phyloP scores from a whole-genome alignment of 164 flowering plant species.

The Nelumbo lutea region DNA sequence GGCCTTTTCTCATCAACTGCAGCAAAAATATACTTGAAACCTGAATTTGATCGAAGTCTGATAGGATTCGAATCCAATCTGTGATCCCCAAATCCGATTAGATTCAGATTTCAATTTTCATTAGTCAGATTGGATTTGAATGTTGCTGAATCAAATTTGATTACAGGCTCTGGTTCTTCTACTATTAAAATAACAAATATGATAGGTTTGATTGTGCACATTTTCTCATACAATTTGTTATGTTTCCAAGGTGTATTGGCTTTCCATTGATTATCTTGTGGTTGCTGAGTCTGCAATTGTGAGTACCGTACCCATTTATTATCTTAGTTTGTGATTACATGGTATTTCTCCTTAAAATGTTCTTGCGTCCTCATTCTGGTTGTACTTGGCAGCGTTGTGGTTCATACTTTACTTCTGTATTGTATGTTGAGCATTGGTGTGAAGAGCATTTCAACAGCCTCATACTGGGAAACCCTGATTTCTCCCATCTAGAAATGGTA shows the following conservation, averaged over 20 bases:
- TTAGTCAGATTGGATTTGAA: no score
- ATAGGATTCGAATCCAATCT: no score
- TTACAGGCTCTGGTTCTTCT: no score
- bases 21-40: no score
- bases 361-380: not conserved
- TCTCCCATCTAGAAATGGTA: constrained; percentile 72
- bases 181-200: no score
- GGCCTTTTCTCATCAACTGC: no score
- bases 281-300: constrained; percentile 90
- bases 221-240: no score
- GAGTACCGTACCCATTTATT: constrained; percentile 31
- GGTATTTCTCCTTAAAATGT: not conserved
- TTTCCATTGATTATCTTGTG: constrained; percentile 78
- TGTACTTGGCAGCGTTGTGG: constrained; percentile 63
- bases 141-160: no score
- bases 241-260: constrained; percentile 83
- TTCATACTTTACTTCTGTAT: constrained; percentile 74
- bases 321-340: not conserved
- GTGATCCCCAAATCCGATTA: no score
- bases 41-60: no score
- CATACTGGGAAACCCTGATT: constrained; percentile 81
- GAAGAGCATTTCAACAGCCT: constrained; percentile 71
- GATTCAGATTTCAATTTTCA: no score
- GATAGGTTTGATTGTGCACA: no score
- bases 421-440: constrained; percentile 99